Conservation (phyloP, 23 red algal genomes). For the Gracilaria caudata region DNA sequence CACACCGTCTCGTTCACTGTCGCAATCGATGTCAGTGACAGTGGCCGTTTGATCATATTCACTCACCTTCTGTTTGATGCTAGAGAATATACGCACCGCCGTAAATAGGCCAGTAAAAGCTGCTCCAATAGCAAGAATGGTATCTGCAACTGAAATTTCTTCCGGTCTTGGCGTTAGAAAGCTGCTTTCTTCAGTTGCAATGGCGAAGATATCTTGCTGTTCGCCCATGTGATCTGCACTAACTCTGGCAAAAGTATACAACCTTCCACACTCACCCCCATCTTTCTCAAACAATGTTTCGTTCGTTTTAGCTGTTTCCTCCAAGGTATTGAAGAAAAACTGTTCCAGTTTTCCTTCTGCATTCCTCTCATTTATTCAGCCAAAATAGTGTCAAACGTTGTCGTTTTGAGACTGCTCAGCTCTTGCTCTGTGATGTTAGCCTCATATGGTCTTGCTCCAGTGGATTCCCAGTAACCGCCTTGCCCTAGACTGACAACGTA, state of each 20-base stretch:
- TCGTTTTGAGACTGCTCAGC: too few relatives aligned
- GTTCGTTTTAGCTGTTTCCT: too few relatives aligned
- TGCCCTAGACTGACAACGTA: background rate
- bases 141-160: background rate
- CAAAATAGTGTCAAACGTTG: too few relatives aligned
- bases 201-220: background rate
- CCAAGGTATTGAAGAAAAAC: too few relatives aligned
- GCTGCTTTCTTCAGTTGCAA: background rate
- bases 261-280: background rate
- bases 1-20: background rate
- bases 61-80: too few relatives aligned
- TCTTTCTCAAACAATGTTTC: too few relatives aligned
- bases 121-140: background rate
- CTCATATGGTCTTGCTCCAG: too few relatives aligned
- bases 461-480: background rate
- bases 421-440: too few relatives aligned
- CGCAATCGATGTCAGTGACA: too few relatives aligned
- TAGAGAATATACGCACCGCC: background rate
- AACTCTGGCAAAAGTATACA: background rate
- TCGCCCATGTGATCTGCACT: background rate
- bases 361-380: too few relatives aligned
- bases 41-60: too few relatives aligned
- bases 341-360: too few relatives aligned
- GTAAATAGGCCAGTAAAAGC: background rate
- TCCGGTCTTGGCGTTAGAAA: background rate